phyloP scores from a whole-genome alignment of 495 filamentous ascomycete genomes.

The Lindgomyces ingoldianus region DNA sequence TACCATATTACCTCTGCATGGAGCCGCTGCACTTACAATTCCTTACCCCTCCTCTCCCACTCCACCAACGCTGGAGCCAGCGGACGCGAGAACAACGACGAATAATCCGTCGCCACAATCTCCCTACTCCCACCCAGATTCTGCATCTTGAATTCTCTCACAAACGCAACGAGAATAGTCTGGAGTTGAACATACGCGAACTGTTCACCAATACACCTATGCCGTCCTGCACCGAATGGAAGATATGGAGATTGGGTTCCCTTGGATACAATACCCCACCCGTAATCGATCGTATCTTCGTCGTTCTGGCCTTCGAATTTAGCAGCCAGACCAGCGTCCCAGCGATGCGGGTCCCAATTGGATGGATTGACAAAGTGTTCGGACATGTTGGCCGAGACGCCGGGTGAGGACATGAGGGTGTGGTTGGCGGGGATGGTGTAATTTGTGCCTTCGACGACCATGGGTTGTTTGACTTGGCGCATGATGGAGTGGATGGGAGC shows the following conservation, averaged over 20 bases:
- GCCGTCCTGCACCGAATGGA: constrained; percentile 90
- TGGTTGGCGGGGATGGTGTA: constrained; percentile 76
- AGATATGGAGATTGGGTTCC: constrained; percentile 85
- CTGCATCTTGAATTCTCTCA: constrained; percentile 72
- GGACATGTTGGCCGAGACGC: constrained; percentile 67
- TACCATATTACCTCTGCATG: background rate
- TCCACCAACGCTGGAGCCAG: constrained; percentile 28
- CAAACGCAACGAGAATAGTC: constrained; percentile 77
- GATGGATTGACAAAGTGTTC: constrained; percentile 79
- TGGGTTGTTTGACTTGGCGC: constrained; percentile 61
- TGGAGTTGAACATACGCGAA: constrained; percentile 92
- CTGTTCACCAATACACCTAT: constrained; percentile 95
- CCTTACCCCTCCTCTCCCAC: constrained; percentile 27
- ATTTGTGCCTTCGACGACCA: constrained; percentile 70
- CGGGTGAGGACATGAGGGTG: constrained; percentile 77
- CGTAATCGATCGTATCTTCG: constrained; percentile 83
- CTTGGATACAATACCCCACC: constrained; percentile 89
- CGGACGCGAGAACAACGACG: constrained; percentile 27
- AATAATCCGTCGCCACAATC: constrained; percentile 81
- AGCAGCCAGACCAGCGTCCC: constrained; percentile 54
- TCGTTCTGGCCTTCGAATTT: constrained; percentile 57
- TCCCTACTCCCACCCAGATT: constrained; percentile 68
- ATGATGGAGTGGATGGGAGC: constrained; percentile 67
- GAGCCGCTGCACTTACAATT: background rate
- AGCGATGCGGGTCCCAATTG: constrained; percentile 85